A percentile compares a stretch with the other conserved stretches of the same genome.
These are phyloP conservation scores for Pythium grandisporangium DNA, from an alignment of 352 stramenopile genomes.

Conservation along the genomic window DNA sequence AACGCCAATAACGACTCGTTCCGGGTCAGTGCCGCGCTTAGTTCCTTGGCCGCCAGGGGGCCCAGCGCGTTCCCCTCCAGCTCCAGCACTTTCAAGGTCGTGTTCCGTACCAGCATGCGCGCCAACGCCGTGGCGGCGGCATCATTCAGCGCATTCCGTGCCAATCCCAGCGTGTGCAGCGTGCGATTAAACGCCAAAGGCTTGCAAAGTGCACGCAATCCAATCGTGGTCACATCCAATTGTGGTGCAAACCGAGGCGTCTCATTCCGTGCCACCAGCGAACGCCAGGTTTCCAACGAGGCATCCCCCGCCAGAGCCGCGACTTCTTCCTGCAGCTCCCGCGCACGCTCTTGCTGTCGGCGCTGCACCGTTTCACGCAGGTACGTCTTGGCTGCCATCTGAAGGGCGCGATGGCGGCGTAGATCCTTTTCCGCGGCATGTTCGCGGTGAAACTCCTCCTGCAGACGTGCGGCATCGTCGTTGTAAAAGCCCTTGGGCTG, in stretches of 20 bases:
- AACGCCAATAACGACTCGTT: constrained; percentile 52
- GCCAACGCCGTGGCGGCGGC: constrained; percentile 53
- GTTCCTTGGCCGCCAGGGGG: constrained; percentile 26
- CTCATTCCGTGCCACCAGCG: constrained; percentile 40
- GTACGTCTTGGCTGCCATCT: constrained; percentile 67
- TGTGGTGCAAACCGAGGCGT: constrained; percentile 43
- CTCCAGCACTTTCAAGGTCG: constrained; percentile 47
- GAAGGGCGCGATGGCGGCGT: constrained; percentile 53
- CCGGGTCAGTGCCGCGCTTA: constrained; percentile 40
- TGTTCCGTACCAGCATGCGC: constrained; percentile 48
- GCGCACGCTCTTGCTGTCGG: constrained; percentile 51
- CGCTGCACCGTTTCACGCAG: constrained; percentile 66
- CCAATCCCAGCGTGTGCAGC: constrained; percentile 51
- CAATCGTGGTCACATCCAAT: constrained; percentile 41
- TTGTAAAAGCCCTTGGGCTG: constrained; percentile 83
- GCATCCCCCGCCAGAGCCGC: constrained; percentile 57
- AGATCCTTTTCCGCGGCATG: constrained; percentile 53
- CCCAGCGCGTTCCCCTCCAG: constrained; percentile 62
- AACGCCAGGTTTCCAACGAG: constrained; percentile 66
- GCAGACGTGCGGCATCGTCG: constrained; percentile 66
- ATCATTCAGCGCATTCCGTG: constrained; percentile 56
- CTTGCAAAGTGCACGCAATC: constrained; percentile 59
- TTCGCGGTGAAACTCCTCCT: constrained; percentile 74
- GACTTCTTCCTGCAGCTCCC: constrained; percentile 65
- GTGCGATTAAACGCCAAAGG: constrained; percentile 57